Base-by-base conservation (phyloP, 192 early-diverging fungal genomes). In the Gryganskiella cystojenkinii region DNA sequence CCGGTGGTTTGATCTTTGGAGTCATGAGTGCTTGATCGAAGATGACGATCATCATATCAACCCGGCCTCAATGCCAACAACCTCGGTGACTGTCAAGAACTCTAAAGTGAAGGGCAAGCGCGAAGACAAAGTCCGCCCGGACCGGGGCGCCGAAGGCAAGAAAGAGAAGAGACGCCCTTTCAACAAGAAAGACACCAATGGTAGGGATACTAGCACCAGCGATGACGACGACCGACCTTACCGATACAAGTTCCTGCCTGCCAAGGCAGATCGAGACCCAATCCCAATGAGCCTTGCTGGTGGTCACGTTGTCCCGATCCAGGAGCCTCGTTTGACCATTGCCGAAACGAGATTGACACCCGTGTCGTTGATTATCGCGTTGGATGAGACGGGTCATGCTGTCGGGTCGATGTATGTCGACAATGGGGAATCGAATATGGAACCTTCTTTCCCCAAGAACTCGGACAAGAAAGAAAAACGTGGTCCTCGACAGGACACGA, bases 1-100 rank as follows among this genome's bases (percentile, higher is more conserved):
- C 15, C 61, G 71, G 0, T 92, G 91, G 91, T 92, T 91, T 57
- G 86, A 91, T 66, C 85, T 85, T 68, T 81, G 82, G 47, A 83
- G 61, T 5, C 74, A 80, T 53, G 52, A 79, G 34, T 49, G 60
- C 35, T 8, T 84, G 1, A 62, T 52, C 56, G 70, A 78, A 20
- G 14, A n/a, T n/a, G n/a, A n/a, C n/a, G n/a, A n/a, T n/a, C n/a
- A n/a, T n/a, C n/a, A n/a, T n/a, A n/a, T n/a, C n/a, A n/a, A n/a
- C n/a, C n/a, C n/a, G n/a, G n/a, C n/a, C n/a, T n/a, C n/a, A n/a
- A n/a, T n/a, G n/a, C n/a, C n/a, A n/a, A n/a, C n/a, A n/a, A n/a
- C n/a, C n/a, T n/a, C n/a, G n/a, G n/a, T n/a, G n/a, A n/a, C n/a
- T n/a, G n/a, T n/a, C n/a, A n/a, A n/a, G n/a, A n/a, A n/a, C n/a